A percentile compares a stretch with the other conserved stretches of the same genome.
phyloP scores from a whole-genome alignment of 805 yeast genomes.

The Zygotorulaspora danielsina region DNA sequence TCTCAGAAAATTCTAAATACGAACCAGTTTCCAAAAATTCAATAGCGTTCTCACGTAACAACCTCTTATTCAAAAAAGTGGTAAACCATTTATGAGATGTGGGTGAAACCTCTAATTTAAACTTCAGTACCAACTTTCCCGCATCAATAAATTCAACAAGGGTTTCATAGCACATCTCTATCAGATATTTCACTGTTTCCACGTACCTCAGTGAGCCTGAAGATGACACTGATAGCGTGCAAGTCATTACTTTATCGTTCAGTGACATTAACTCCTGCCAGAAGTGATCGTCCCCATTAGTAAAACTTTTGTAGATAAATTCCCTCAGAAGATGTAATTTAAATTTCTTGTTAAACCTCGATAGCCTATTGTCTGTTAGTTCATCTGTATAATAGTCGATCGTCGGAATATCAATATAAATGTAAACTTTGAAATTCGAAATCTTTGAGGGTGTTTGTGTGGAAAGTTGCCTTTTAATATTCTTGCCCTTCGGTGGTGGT shows the following conservation, averaged over 20 bases:
- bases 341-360: slow-evolving; percentile 30
- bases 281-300: slow-evolving; percentile 24
- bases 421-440: slow-evolving; percentile 21
- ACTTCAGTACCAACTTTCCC: slow-evolving; percentile 15
- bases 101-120: slow-evolving; percentile 27
- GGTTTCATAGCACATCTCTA: slow-evolving; percentile 26
- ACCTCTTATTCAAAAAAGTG: slow-evolving; percentile 24
- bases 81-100: slow-evolving; percentile 34
- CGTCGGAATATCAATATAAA: slow-evolving; percentile 35
- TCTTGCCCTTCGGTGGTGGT: slow-evolving; percentile 8
- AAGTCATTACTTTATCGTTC: slow-evolving; percentile 6
- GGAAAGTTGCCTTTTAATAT: neutral
- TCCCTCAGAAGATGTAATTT: slow-evolving; percentile 29
- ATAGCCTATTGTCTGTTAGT: slow-evolving; percentile 25
- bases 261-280: slow-evolving; percentile 20
- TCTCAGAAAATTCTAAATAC: slow-evolving; percentile 8
- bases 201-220: slow-evolving; percentile 36
- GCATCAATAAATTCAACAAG: slow-evolving; percentile 8
- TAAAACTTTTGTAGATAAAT: slow-evolving; percentile 25
- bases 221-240: slow-evolving; percentile 20
- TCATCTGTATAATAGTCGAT: slow-evolving; percentile 36
- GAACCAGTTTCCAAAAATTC: slow-evolving; percentile 22
- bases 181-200: slow-evolving; percentile 32
- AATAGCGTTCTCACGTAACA: slow-evolving; percentile 18
- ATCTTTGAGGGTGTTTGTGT: slow-evolving; percentile 7